These are phyloP conservation scores for Metarhizium sp. DNA, from an alignment of 2,329 filamentous ascomycete genomes.

Conservation along the genomic window DNA sequence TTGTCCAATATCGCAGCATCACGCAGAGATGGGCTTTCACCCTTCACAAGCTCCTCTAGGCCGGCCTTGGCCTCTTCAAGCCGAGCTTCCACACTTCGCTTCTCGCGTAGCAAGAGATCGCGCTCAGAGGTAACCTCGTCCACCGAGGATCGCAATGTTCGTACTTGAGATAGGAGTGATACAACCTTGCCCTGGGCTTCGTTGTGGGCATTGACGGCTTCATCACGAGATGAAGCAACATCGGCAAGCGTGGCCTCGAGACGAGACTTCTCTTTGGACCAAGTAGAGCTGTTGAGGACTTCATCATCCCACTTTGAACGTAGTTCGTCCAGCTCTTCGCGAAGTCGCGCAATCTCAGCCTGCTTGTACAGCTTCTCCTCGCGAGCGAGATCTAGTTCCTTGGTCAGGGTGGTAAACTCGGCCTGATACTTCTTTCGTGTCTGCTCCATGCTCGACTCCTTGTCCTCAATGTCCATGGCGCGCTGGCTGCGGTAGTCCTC, in stretches of 20 bases:
- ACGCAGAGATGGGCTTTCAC: conserved; percentile 78
- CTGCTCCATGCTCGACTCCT: conserved; percentile 91
- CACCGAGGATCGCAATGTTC: conserved; percentile 69
- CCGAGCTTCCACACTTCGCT: conserved; percentile 77
- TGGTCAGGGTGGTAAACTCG: conserved; percentile 80
- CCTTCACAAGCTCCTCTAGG: conserved; percentile 77
- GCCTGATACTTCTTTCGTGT: conserved; percentile 95
- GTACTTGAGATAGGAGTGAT: conserved; percentile 79
- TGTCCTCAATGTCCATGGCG: conserved; percentile 94
- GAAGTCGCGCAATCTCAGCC: conserved; percentile 74
- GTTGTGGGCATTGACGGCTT: conserved; percentile 86
- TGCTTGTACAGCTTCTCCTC: conserved; percentile 83
- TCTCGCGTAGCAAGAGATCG: conserved; percentile 77
- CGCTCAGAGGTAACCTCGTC: conserved; percentile 82
- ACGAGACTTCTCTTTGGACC: conserved; percentile 94
- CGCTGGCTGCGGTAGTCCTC: conserved; percentile 94
- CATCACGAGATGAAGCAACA: conserved; percentile 82
- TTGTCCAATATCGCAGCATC: conserved; percentile 84
- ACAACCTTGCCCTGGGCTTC: conserved; percentile 93
- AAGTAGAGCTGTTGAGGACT: conserved; percentile 92
- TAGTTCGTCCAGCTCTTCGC: conserved; percentile 93
- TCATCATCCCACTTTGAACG: conserved; percentile 98
- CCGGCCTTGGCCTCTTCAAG: conserved; percentile 81
- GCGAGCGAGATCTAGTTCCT: conserved; percentile 86
- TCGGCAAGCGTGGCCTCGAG: conserved; percentile 85